Evolutionary conservation across 148 eudicot species (phyloP), one percentile per base, ranked within the genome.

Genomic region (Heliosperma pusillum): DNA sequence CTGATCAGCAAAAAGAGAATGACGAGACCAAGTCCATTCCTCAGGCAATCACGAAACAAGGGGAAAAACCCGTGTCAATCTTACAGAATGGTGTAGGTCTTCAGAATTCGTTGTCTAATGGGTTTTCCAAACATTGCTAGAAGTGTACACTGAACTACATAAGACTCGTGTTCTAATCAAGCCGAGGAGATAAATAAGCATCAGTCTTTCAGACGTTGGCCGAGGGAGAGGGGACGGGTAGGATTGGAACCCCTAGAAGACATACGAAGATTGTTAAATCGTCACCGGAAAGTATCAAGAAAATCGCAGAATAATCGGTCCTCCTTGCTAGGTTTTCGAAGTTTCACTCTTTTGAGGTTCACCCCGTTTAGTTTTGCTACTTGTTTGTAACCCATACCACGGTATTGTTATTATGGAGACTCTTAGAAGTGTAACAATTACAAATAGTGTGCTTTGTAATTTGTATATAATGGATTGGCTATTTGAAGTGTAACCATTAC

Each of bases 381-480:
- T 21, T 12, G 11, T 59, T 59, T 59, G 64, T 59, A 59, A 22
- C 64, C 29, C 10, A 56, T 74, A 60, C 65, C 69, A 76, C 61
- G 20, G 75, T 13, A 63, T 62, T 69, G 15, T 69, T 24, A 59
- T 10, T 3, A 62, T 26, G 70, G 25, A 59, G 27, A 27, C 29
- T 10, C 3, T 5, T 67, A 1, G 17, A 10, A 42, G 33, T 15
- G 36, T 47, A 69, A 69, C 59, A 52, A 69, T 30, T 65, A 79
- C 53, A 66, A 27, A 59, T 69, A 52, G 70, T 69, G 27, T 72
- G 45, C 50, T 68, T 74, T 66, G 75, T 79, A 69, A 40, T 50
- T 2, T 27, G 66, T 62, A 69, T 69, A 74, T 22, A 69, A 79
- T 76, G 72, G 76, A 65, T 60, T 42, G 33, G 13, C 9, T 36